Evolutionary conservation across 2,329 filamentous ascomycete species (phyloP).

Genomic region (Fusarium equiseti): DNA sequence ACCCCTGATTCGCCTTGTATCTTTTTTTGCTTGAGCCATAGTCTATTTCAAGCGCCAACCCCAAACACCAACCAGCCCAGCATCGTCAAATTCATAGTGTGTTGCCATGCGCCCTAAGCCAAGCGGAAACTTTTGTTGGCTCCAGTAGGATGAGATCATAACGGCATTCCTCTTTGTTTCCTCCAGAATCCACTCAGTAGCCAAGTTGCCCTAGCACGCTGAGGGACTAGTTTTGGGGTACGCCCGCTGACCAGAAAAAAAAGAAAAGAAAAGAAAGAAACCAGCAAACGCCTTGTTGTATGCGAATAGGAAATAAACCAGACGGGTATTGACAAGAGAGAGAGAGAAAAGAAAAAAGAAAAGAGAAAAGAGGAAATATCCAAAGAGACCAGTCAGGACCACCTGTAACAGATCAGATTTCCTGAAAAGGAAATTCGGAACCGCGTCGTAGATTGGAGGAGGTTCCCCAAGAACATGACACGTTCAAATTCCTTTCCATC

Average conservation of each 20-base stretch:
- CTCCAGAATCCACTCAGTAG: conserved; percentile 17
- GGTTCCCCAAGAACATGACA: conserved; percentile 19
- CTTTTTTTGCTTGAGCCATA: conserved; percentile 42
- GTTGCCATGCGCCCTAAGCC: conserved; percentile 41
- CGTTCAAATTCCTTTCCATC: conserved; percentile 17
- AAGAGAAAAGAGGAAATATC: conserved; percentile 16
- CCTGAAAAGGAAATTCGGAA: conserved; percentile 26
- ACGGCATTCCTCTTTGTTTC: conserved; percentile 27
- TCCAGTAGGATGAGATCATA: conserved; percentile 32
- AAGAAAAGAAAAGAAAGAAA: neutral
- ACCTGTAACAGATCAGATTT: conserved; percentile 26
- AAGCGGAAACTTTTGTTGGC: conserved; percentile 30
- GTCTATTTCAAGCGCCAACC: conserved; percentile 43
- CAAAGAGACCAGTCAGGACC: conserved; percentile 20
- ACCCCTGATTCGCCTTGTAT: conserved; percentile 28
- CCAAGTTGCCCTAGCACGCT: conserved; percentile 6
- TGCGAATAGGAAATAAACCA: conserved; percentile 17
- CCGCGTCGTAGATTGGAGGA: conserved; percentile 34
- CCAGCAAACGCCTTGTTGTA: conserved; percentile 25
- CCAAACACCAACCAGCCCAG: conserved; percentile 29
- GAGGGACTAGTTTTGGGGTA: conserved; percentile 10
- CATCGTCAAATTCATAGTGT: conserved; percentile 31
- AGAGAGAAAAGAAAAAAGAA: conserved; percentile 4
- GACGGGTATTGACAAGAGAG: conserved; percentile 7
- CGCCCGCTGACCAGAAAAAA: conserved; percentile 11